A percentile compares a stretch with the other conserved stretches of the same genome.
Conservation (phyloP, 805 yeast genomes). For the Metschnikowia arizonensis region DNA sequence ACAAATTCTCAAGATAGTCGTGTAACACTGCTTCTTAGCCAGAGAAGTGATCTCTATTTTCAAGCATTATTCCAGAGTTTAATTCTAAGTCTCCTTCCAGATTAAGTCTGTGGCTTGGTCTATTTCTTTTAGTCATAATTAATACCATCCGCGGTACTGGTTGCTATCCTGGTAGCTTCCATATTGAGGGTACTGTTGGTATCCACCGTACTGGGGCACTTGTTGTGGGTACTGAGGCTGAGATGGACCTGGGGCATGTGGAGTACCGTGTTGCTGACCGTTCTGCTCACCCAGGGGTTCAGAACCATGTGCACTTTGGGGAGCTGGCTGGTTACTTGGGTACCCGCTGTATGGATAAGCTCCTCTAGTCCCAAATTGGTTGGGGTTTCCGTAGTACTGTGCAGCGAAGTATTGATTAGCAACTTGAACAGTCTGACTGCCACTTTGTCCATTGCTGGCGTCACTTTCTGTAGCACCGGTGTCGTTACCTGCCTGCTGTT, state of each 20-base stretch:
- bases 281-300: constrained; percentile 19
- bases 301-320: constrained; percentile 16
- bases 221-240: constrained; percentile 32
- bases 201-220: constrained; percentile 43
- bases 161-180: constrained; percentile 41
- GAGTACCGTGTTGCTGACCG: constrained; percentile 26
- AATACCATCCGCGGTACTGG: constrained; percentile 45
- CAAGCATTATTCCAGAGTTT: not conserved
- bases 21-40: not conserved
- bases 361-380: constrained; percentile 21
- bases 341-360: constrained; percentile 22
- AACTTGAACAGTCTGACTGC: constrained; percentile 15
- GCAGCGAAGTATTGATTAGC: constrained; percentile 19
- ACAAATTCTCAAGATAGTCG: not conserved
- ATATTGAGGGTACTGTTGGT: constrained; percentile 46
- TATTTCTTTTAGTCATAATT: not conserved
- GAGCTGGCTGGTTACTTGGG: constrained; percentile 19
- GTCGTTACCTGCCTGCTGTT: constrained; percentile 14
- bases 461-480: constrained; percentile 12
- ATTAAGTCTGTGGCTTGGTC: not conserved
- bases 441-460: constrained; percentile 12
- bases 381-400: constrained; percentile 20
- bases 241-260: constrained; percentile 17
- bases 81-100: constrained; percentile 1
- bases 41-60: not conserved